A percentile compares a stretch with the other conserved stretches of the same genome.
These are phyloP conservation scores for Penicillium malachiteum DNA, from an alignment of 495 filamentous ascomycete genomes.

Conservation along the genomic window DNA sequence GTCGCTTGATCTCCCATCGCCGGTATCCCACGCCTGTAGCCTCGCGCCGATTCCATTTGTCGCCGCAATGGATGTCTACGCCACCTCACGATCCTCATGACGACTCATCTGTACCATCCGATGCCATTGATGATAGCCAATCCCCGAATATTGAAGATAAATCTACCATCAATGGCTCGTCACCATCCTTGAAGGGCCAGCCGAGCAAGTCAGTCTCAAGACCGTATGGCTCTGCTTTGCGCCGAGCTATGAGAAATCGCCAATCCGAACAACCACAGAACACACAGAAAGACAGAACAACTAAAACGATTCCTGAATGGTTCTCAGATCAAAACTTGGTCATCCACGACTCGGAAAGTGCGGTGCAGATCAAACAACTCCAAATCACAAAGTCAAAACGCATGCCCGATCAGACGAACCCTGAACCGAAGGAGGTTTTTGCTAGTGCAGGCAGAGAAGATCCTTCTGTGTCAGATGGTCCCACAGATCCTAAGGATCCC, in stretches of 20 bases:
- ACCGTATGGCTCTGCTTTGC: slow-evolving; percentile 43
- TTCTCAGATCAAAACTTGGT: slow-evolving; percentile 39
- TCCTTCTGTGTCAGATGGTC: slow-evolving; percentile 14
- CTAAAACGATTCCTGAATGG: slow-evolving; percentile 38
- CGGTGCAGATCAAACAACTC: slow-evolving; percentile 18
- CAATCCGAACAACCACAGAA: slow-evolving; percentile 22
- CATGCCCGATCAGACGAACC: slow-evolving; percentile 1
- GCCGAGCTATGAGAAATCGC: slow-evolving; percentile 40
- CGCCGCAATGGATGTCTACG: slow-evolving; percentile 35
- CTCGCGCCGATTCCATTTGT: slow-evolving; percentile 40
- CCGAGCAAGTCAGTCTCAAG: slow-evolving; percentile 22
- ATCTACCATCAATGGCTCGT: slow-evolving; percentile 8
- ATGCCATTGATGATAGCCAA: slow-evolving; percentile 24
- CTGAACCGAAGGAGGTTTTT: neutral
- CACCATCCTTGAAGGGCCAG: slow-evolving; percentile 14
- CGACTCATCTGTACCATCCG: slow-evolving; percentile 18
- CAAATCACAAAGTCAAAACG: slow-evolving; percentile 22
- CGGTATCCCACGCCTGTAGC: slow-evolving; percentile 35
- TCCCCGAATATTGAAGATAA: slow-evolving; percentile 23
- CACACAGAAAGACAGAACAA: slow-evolving; percentile 9
- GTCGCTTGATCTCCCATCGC: slow-evolving; percentile 45
- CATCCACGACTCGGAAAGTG: slow-evolving; percentile 12
- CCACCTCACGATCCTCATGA: slow-evolving; percentile 29
- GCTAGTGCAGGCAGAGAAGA: slow-evolving; percentile 16
- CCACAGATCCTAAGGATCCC: slow-evolving; percentile 17